Base-by-base conservation (phyloP, 495 filamentous ascomycete species). In the Aspergillus carlsbadensis region DNA sequence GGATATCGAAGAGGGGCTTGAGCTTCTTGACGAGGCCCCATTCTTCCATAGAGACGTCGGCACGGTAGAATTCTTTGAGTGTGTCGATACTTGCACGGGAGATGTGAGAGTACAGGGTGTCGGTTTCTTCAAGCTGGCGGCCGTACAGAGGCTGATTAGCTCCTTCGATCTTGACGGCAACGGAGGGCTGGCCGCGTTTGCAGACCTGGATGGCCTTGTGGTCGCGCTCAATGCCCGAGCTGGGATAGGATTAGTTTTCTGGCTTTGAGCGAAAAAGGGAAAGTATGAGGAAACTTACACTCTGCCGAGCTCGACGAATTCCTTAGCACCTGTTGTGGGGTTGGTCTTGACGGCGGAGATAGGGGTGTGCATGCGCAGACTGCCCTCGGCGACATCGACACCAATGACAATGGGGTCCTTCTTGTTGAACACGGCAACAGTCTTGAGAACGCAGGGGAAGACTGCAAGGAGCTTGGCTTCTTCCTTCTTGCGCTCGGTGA, bases 341-440 rank as follows among this genome's bases (percentile, higher is more conserved):
- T 96, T 95, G 48, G 77, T 83, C 72, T 87, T 92, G 26, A 98
- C 84, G 1, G 86, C 91, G 0, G 90, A 84, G 60, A 99, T 86
- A 13, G 95, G 95, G 13, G 95, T 96, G 62, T 90, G 86, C 60
- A 97, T 72, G 54, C 82, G 83, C 55, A 99, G 78, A 54, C 83
- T 89, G 22, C 95, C 95, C 55, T 99, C 95, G 18, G 90, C 70
- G 35, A 97, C 93, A 77, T 99, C 95, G 15, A 98, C 89, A 71
- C 95, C 95, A 22, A 99, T 80, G 37, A 99, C 88, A 61, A 99
- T 98, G 20, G 95, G 95, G 60, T 89, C 84, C 54, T 90, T 96
- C 84, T 98, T 99, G 78, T 97, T 99, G 81, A 99, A 99, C 18
- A 99, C 89, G 3, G 91, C 91, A 29, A 99, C 90, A 0, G 92